Conservation (phyloP, 345 rosid species). For the Eucalyptus caleyi region DNA sequence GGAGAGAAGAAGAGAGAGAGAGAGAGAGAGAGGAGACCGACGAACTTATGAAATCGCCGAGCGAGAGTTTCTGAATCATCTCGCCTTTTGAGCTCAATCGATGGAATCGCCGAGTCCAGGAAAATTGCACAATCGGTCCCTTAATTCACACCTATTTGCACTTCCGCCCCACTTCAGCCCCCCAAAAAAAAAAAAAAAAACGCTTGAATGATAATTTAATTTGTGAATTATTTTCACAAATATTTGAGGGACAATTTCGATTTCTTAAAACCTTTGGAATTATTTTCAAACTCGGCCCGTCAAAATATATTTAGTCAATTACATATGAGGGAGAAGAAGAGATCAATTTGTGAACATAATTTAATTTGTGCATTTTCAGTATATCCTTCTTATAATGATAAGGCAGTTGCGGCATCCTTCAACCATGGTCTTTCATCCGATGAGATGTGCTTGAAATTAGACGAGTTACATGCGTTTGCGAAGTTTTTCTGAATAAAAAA, state of each 20-base stretch:
- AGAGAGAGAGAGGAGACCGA: not conserved
- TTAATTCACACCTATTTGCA: not conserved
- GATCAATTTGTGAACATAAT: not conserved
- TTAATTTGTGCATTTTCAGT: not conserved
- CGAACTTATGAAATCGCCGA: not conserved
- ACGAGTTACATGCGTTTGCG: not conserved
- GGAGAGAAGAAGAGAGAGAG: not conserved
- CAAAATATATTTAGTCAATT: not conserved
- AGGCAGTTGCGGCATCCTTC: not conserved
- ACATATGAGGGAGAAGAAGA: not conserved
- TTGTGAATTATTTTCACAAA: too few species aligned
- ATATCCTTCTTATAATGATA: not conserved
- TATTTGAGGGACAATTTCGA: not conserved
- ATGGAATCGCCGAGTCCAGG: not conserved
- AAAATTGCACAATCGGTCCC: not conserved
- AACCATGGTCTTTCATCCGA: not conserved
- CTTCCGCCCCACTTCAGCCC: not conserved
- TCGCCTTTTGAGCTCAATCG: not conserved
- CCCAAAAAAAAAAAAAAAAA: too few species aligned
- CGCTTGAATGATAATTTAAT: not conserved
- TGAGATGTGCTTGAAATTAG: not conserved
- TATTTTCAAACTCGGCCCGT: rapidly evolving
- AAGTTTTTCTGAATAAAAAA: not conserved
- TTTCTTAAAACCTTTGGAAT: not conserved
- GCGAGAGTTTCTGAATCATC: not conserved